Base-by-base conservation (phyloP, 1,284 basidiomycete species). In the Rhodotorula sp. region DNA sequence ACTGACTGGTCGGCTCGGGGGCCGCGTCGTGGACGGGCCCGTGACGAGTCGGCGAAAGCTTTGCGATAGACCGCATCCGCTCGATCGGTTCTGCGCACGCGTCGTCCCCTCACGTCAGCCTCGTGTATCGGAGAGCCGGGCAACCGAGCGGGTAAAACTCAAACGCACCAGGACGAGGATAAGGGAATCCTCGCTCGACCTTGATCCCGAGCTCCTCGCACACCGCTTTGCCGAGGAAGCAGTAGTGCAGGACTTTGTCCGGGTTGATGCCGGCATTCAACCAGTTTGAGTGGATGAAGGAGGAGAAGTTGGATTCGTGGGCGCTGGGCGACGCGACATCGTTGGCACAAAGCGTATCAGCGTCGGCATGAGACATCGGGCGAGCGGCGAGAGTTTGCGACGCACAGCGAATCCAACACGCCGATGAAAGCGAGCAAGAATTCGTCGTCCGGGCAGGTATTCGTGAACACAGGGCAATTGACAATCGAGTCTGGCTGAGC, bases 371-470 rank as follows among this genome's bases (percentile, higher is more conserved):
- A 10, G n/a, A 46, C 32, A 10, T 4, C 7, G 11, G 22, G 27
- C 2, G 24, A 34, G 24, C 24, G 48, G 19, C 11, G 20, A 32
- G 7, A n/a, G 34, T 44, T 17, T 4, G 8, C n/a, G 27, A 46
- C 65, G 36, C 44, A 67, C 62, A 73, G 68, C 46, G 62, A 68
- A 29, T 73, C 68, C 13, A 73, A 61, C 1, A 66, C 63, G 13
- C 72, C 72, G 51, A 73, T 70, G 48, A 68, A 67, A 24, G 69
- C 68, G 46, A 73, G 54, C 5, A 73, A 60, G 30, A 70, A 73
- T 27, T 70, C 68, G 58, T 73, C 72, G 58, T 68, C 66, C 15
- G 55, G 59, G 7, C 47, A 30, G 5, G 39, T 57, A 27, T 46
- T 34, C 24, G 62, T 66, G 30, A 67, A 73, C 13, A 66, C 52